Base-by-base conservation (phyloP, 345 rosid species). In the Eucalyptus sp. region DNA sequence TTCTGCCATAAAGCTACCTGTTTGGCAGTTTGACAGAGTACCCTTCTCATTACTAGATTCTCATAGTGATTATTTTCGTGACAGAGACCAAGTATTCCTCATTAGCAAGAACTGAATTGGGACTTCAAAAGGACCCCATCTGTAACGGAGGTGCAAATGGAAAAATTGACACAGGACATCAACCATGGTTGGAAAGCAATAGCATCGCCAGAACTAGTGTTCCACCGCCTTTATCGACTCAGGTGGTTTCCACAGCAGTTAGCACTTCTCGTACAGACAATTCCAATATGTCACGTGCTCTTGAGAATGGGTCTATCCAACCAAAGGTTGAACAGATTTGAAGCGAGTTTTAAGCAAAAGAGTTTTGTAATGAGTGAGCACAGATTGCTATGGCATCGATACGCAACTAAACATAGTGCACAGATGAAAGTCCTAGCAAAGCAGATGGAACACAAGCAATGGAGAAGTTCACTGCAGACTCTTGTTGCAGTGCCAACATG, bases 31-130 rank as follows among this genome's bases (percentile, higher is more conserved):
- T 81, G 68, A 89, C 84, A 91, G 51, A 92, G 50, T 9, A 56
- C 16, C 60, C 24, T n/a, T 76, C 81, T 50, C 71, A 46, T 66
- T 49, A 62, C 37, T n/a, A 76, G 50, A 4, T 44, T 46, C 71
- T 86, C 29, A 86, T 16, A 24, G 60, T 13, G 49, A 86, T 33
- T 88, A 56, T 86, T 46, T 91, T 90, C 31, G 27, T 58, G 89
- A 37, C 96, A 97, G 99, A 98, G 93, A 93, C 95, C 29, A 92
- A 94, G 84, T 96, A 93, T 92, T 96, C 94, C 85, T 92, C 96
- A 25, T 89, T 94, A 46, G 96, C 96, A 49, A 95, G 98, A 93
- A 90, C 91, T 71, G 97, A 96, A 86, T 33, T 89, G 89, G 96
- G 94, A 80, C 89, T 87, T 92, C 93, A 89, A 51, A 93, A 89